phyloP scores from a whole-genome alignment of 2,329 filamentous ascomycete genomes.

The Beauveria medogensis region DNA sequence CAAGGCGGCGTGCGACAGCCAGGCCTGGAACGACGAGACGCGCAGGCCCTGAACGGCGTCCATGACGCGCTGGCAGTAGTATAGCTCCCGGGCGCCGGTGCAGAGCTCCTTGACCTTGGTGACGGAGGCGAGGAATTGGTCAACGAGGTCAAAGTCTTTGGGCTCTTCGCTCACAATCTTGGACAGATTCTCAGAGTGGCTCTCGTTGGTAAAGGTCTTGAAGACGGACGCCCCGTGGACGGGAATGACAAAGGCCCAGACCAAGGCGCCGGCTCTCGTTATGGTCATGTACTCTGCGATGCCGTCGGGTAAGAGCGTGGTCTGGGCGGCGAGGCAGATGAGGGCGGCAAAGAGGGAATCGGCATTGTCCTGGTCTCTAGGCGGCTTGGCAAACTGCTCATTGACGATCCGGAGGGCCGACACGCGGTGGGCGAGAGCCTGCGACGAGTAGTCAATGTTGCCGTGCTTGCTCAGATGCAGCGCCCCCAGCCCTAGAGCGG shows the following conservation, averaged over 20 bases:
- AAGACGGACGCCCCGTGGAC: slow-evolving; percentile 17
- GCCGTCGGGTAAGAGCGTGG: slow-evolving; percentile 27
- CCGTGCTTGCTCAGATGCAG: slow-evolving; percentile 27
- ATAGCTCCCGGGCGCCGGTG: slow-evolving; percentile 13
- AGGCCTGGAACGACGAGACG: slow-evolving; percentile 16
- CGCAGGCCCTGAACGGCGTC: slow-evolving; percentile 13
- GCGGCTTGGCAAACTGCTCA: slow-evolving; percentile 19
- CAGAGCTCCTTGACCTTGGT: slow-evolving; percentile 15
- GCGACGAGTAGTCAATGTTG: slow-evolving; percentile 18
- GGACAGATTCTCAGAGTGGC: slow-evolving; percentile 20
- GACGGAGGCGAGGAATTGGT: slow-evolving; percentile 17
- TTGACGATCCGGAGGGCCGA: slow-evolving; percentile 28
- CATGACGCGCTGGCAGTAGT: slow-evolving; percentile 15
- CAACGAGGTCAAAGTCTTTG: slow-evolving; percentile 14
- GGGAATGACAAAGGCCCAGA: slow-evolving; percentile 18
- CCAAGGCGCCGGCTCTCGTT: slow-evolving; percentile 22
- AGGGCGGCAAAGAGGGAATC: slow-evolving; percentile 29
- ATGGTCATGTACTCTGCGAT: slow-evolving; percentile 31
- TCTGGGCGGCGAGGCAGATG: slow-evolving; percentile 28
- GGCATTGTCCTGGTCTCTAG: slow-evolving; percentile 22
- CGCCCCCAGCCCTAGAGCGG: slow-evolving; percentile 30
- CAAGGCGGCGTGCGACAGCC: slow-evolving; percentile 16
- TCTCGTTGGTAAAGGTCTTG: slow-evolving; percentile 17
- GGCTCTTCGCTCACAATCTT: slow-evolving; percentile 18
- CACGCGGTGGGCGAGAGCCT: slow-evolving; percentile 28